phyloP scores from a whole-genome alignment of 805 yeast species.

The Candida morakotiae region DNA sequence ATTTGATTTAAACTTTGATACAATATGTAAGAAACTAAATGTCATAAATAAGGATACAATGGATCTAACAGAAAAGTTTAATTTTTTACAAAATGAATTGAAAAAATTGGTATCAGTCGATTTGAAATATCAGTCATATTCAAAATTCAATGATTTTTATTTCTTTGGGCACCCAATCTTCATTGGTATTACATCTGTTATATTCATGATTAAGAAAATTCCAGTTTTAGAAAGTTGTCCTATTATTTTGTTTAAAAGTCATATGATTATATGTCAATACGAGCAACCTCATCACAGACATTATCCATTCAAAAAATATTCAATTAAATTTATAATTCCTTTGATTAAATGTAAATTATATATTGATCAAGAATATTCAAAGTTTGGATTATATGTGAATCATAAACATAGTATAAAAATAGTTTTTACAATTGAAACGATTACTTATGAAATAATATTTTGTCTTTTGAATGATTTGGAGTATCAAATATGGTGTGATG shows the following conservation, averaged over 20 bases:
- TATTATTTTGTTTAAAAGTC: slow-evolving; percentile 47
- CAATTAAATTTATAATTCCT: slow-evolving; percentile 47
- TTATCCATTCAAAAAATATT: slow-evolving; percentile 14
- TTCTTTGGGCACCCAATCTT: slow-evolving; percentile 45
- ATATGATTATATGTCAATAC: slow-evolving; percentile 32
- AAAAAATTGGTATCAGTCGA: not conserved
- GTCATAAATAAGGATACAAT: slow-evolving; percentile 3
- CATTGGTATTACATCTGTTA: slow-evolving; percentile 38
- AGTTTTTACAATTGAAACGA: slow-evolving; percentile 39
- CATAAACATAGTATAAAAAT: slow-evolving; percentile 38
- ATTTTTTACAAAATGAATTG: not conserved
- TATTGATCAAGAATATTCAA: slow-evolving; percentile 15
- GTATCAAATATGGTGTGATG: slow-evolving; percentile 37
- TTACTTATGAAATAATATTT: slow-evolving; percentile 43
- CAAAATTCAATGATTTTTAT: not conserved
- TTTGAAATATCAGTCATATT: not conserved
- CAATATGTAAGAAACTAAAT: slow-evolving; percentile 12
- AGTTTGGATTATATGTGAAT: slow-evolving; percentile 25
- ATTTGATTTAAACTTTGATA: slow-evolving; percentile 5
- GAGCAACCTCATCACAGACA: slow-evolving; percentile 9
- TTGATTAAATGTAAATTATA: slow-evolving; percentile 28
- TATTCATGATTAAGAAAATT: slow-evolving; percentile 33
- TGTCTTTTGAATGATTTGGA: slow-evolving; percentile 31
- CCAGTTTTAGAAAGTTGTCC: slow-evolving; percentile 19
- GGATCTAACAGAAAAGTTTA: not conserved